Conservation (phyloP, 108 stramenopile genomes). For the Stephanodiscus minutulus region DNA sequence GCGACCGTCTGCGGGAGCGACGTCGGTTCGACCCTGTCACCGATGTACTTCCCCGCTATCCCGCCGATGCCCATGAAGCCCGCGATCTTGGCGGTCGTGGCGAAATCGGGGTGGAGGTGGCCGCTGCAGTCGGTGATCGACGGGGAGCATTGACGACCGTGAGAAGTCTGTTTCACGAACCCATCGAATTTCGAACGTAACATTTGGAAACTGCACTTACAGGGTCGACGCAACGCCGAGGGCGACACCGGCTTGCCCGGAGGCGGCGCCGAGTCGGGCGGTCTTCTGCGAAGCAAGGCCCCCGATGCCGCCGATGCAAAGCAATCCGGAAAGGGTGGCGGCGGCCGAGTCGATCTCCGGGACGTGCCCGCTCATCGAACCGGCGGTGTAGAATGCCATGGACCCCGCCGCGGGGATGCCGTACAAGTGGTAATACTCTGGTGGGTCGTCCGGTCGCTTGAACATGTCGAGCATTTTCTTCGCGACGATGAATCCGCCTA, state of each 20-base stretch:
- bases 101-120: constrained; percentile 75
- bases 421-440: constrained; percentile 97
- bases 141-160: neutral
- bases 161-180: neutral
- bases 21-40: constrained; percentile 92
- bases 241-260: constrained; percentile 97
- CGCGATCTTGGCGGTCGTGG: constrained; percentile 75
- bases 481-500: constrained; percentile 94
- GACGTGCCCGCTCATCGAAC: constrained; percentile 80
- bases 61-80: constrained; percentile 93
- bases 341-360: constrained; percentile 88
- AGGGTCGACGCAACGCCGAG: constrained; percentile 95
- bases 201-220: constrained; percentile 27
- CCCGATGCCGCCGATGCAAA: constrained; percentile 98
- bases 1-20: constrained; percentile 97
- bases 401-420: constrained; percentile 91
- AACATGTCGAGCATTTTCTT: constrained; percentile 99
- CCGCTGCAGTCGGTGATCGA: constrained; percentile 35
- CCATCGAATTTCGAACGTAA: neutral
- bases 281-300: constrained; percentile 93
- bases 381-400: constrained; percentile 74
- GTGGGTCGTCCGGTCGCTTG: constrained; percentile 97
- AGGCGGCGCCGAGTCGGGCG: constrained; percentile 93
- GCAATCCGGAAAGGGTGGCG: constrained; percentile 84
- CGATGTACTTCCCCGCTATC: constrained; percentile 86